These are phyloP conservation scores for Fusarium sp. DNA, from an alignment of 2,329 filamentous ascomycete species.

Conservation along the genomic window DNA sequence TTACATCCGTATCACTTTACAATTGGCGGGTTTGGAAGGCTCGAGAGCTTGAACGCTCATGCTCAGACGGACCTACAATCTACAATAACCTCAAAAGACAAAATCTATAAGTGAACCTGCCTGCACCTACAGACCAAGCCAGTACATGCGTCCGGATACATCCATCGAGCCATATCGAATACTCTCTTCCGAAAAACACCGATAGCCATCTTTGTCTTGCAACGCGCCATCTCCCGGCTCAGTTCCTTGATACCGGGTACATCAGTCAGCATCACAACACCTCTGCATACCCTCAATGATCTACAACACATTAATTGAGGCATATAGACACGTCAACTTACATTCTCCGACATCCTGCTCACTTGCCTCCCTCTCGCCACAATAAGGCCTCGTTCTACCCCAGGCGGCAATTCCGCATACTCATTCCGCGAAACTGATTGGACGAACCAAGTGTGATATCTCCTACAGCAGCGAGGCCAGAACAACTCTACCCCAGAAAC, in stretches of 20 bases:
- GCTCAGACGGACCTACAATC: not conserved
- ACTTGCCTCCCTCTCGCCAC: constrained; percentile 9
- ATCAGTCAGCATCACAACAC: not conserved
- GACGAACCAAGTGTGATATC: constrained; percentile 25
- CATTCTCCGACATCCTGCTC: not conserved
- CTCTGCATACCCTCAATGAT: not conserved
- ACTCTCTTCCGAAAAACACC: not conserved
- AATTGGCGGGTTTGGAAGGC: not conserved
- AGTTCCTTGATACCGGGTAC: not conserved
- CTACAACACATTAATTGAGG: constrained; percentile 1
- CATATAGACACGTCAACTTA: constrained; percentile 13
- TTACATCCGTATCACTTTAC: fast-evolving
- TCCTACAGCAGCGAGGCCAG: constrained; percentile 13
- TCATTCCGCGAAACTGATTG: constrained; percentile 7
- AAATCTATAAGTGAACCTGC: not conserved
- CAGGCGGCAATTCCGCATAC: constrained; percentile 4
- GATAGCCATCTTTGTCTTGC: not conserved
- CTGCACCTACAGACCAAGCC: not conserved
- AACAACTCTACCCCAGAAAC: constrained; percentile 9
- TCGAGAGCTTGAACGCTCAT: too few species aligned
- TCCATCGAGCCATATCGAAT: not conserved
- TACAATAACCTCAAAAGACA: not conserved
- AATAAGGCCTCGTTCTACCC: constrained; percentile 2
- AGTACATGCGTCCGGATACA: not conserved
- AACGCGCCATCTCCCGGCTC: not conserved